These are phyloP conservation scores for Hypoxylon sp. DNA, from an alignment of 2,329 filamentous ascomycete species.

Conservation along the genomic window DNA sequence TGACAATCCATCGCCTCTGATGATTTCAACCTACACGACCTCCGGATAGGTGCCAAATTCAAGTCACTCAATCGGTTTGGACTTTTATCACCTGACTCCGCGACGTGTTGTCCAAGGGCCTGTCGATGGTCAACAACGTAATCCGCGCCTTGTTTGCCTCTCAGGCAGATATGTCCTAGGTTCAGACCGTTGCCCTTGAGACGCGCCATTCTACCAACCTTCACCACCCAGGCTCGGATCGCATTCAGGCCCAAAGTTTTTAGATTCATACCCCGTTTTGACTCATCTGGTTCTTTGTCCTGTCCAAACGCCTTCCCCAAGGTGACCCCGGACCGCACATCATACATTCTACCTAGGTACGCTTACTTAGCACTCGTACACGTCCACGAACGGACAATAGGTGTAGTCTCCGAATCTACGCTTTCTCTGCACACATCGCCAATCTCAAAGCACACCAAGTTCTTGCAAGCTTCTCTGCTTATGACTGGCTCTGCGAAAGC, in stretches of 20 bases:
- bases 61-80: slow-evolving; percentile 2
- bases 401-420: neutral
- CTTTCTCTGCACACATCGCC: neutral
- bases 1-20: neutral
- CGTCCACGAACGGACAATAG: neutral
- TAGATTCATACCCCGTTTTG: slow-evolving; percentile 4
- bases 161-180: neutral
- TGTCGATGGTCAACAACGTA: slow-evolving; percentile 3
- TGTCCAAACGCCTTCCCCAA: neutral
- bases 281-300: slow-evolving; percentile 16
- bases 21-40: slow-evolving; percentile 8
- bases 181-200: neutral
- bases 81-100: slow-evolving; percentile 23
- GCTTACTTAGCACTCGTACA: neutral
- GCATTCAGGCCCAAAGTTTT: slow-evolving; percentile 7
- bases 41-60: neutral
- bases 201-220: neutral
- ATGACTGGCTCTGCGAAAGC: slow-evolving; percentile 16
- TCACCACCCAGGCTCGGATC: neutral
- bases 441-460: neutral
- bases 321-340: neutral
- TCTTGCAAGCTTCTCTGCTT: slow-evolving; percentile 9
- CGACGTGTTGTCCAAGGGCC: neutral
- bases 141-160: neutral
- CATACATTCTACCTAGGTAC: slow-evolving; percentile 1